Evolutionary conservation across 306 rosid genomes (phyloP).

Genomic region (Dalbergia cultrata): DNA sequence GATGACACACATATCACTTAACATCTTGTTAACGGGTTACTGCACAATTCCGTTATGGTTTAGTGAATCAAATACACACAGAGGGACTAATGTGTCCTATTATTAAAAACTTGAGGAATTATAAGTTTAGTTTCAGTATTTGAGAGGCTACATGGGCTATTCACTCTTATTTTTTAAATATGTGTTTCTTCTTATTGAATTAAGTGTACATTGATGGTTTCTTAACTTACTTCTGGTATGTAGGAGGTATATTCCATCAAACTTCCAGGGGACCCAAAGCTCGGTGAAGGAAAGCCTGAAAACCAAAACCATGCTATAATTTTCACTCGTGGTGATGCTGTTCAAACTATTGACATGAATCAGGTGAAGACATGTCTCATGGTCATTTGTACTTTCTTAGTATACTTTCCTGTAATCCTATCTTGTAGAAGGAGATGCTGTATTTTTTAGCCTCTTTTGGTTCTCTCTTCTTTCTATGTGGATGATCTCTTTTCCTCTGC

Average conservation of each 20-base stretch:
- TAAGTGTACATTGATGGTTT: not conserved
- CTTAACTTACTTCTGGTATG: slow-evolving; percentile 39
- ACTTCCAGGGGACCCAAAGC: slow-evolving; percentile 99
- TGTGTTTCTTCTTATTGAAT: not conserved
- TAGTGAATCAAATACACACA: too few species aligned
- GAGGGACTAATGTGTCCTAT: too few species aligned
- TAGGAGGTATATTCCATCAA: slow-evolving; percentile 92
- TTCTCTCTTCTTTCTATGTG: not conserved
- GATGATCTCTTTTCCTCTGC: not conserved
- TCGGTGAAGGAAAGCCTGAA: slow-evolving; percentile 99
- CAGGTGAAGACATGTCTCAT: slow-evolving; percentile 64
- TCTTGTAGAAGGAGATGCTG: not conserved
- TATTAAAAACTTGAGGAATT: too few species aligned
- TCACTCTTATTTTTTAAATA: not conserved
- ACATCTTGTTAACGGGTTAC: too few species aligned
- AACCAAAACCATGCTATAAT: slow-evolving; percentile 97
- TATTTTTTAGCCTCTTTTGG: not conserved
- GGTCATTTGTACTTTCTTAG: not conserved
- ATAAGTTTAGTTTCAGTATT: too few species aligned
- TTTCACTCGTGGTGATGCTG: slow-evolving; percentile 98
- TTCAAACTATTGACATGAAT: slow-evolving; percentile 99
- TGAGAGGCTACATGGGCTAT: too few species aligned
- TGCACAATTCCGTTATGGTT: too few species aligned
- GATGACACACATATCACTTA: too few species aligned
- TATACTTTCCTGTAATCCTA: not conserved